Base-by-base conservation (phyloP, 345 rosid species). In the Corchorus capsularis region DNA sequence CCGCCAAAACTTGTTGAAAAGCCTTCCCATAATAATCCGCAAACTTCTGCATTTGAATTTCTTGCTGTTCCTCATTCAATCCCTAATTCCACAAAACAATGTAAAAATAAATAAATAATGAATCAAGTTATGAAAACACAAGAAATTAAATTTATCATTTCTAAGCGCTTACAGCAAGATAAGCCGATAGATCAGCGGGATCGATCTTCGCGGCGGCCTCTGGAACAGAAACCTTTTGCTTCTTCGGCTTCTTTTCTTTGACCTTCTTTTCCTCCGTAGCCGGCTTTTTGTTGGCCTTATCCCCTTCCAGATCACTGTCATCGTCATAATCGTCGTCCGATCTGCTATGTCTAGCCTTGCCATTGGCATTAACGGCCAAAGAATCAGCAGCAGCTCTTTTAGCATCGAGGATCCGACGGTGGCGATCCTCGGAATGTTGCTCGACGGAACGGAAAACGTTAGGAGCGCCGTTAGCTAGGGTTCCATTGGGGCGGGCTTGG, bases 1-100 rank as follows among this genome's bases (percentile, higher is more conserved):
- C 87, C 11, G 89, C 82, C 9, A 84, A 71, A 43, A 89, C 95
- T 0, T 68, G 79, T 1, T 90, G 83, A 55, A 91, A 86, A 9
- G 90, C 89, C 81, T 85, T 85, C 39, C 95, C 95, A 72, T 85
- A 89, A 70, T 82, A 91, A 84, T 91, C 89, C 22, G 93, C 91
- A 81, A 91, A 86, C 81, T 89, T 80, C 88, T 87, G 87, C 76
- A 91, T 78, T 85, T 86, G 91, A 73, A 89, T 87, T 54, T 89
- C 93, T 22, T 85, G 90, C 59, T 86, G 88, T 22, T 49, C 81
- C 71, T 69, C 88, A 69, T 86, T 85, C 41, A 85, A 83, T 9
- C 76, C 89, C 94, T 90, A 71, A 20, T 55, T 45, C 20, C 20
- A 56, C 17, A 12, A 70, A 63, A 37, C 50, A 67, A 20, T 46